Base-by-base conservation (phyloP, 345 rosid genomes). In the Brassica carinata region DNA sequence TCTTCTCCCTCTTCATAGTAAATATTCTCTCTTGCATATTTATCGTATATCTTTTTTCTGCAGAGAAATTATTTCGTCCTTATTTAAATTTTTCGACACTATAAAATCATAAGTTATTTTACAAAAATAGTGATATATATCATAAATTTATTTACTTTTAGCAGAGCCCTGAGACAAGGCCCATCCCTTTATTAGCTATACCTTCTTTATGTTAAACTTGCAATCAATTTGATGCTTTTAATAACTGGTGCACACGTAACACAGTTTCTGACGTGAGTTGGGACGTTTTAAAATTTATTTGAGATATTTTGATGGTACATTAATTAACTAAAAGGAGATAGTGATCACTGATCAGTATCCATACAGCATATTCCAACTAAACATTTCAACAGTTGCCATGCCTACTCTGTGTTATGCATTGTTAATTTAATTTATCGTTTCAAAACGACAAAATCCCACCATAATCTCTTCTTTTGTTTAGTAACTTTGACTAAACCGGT, bases 321-420 rank as follows among this genome's bases (percentile, higher is more conserved):
- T 48, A 19, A n/a, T 33, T 19, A 51, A 34, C 29, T 6, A 23
- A 7, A 59, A 40, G 14, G 30, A 71, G 66, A 53, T 27, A 64
- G 48, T 64, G 43, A 34, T 64, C 76, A 51, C 19, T 51, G 9
- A 64, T 53, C 58, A 64, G 59, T 33, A 71, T 71, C 76, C 66
- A 64, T 15, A 15, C 0, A 71, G 81, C 23, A 78, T 78, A 71
- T 78, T 78, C 75, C 75, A 23, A 34, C 6, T 14, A 48, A 45
- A 71, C 33, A 59, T 61, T 13, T 14, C 2, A 69, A 77, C 65
- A 77, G 29, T 18, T 77, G 64, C 75, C 34, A 10, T 19, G 55
- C 18, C 29, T 18, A 4, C 38, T 59, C 27, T 43, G 59, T 69
- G 40, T 68, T 76, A 51, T 38, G 14, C 67, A 38, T 15, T 38